phyloP scores from a whole-genome alignment of 345 rosid species.

The Litchi chinensis region DNA sequence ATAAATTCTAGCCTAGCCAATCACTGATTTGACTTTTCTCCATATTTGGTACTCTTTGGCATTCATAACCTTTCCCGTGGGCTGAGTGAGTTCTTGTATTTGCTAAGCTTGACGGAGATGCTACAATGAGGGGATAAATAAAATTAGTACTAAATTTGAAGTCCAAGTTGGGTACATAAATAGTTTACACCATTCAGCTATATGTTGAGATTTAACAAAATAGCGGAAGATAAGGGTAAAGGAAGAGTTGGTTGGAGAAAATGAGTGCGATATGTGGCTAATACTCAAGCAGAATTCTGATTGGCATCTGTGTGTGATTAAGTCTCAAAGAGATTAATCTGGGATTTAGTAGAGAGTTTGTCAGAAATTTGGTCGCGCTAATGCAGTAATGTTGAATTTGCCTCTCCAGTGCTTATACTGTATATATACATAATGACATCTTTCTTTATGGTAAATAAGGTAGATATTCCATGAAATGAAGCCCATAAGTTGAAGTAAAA shows the following conservation, averaged over 20 bases:
- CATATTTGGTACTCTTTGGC: neutral
- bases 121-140: neutral
- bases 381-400: neutral
- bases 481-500: neutral
- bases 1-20: neutral
- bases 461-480: neutral
- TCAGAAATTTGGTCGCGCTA: neutral
- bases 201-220: neutral
- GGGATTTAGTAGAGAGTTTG: neutral
- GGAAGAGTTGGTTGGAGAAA: neutral
- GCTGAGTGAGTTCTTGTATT: neutral
- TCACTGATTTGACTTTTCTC: neutral
- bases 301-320: neutral
- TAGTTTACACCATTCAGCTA: neutral
- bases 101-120: neutral
- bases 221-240: neutral
- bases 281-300: neutral
- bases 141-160: no score
- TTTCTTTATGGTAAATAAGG: neutral
- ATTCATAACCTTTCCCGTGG: neutral
- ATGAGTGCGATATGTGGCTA: no score
- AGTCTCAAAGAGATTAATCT: neutral
- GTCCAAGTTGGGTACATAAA: neutral
- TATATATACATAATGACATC: neutral
- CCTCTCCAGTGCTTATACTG: neutral